Conservation (phyloP, 2,329 filamentous ascomycete genomes). For the Lasiodiplodia hormozganensis region DNA sequence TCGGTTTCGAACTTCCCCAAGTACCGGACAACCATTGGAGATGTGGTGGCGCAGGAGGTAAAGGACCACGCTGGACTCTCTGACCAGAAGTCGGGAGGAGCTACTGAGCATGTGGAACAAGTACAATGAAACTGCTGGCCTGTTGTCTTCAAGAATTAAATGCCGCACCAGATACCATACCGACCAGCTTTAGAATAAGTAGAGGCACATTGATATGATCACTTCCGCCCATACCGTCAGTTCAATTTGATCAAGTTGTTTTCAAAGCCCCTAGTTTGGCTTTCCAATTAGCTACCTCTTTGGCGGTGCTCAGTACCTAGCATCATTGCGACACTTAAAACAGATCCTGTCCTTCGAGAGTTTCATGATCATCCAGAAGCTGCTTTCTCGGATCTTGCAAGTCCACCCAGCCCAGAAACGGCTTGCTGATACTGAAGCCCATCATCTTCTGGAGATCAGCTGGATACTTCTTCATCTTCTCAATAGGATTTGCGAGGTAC, state of each 20-base stretch:
- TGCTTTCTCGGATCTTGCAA: not conserved
- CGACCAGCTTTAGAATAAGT: not conserved
- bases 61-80: not conserved
- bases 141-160: too few species aligned
- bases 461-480: constrained; percentile 36
- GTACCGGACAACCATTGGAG: constrained; percentile 2
- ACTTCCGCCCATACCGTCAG: not conserved
- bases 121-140: not conserved
- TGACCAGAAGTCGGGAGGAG: not conserved
- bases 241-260: not conserved
- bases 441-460: constrained; percentile 31
- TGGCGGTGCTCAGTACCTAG: too few species aligned
- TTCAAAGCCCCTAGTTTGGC: not conserved
- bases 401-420: constrained; percentile 21
- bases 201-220: not conserved
- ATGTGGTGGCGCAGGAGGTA: not conserved
- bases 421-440: constrained; percentile 34
- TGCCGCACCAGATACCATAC: not conserved
- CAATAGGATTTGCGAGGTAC: constrained; percentile 41
- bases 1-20: not conserved
- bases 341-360: too few species aligned
- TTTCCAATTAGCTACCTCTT: too few species aligned
- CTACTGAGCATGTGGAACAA: constrained; percentile 10
- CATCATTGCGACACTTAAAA: too few species aligned
- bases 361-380: too few species aligned